These are phyloP conservation scores for Coniosporium uncinatum DNA, from an alignment of 2,329 filamentous ascomycete genomes.

Conservation along the genomic window DNA sequence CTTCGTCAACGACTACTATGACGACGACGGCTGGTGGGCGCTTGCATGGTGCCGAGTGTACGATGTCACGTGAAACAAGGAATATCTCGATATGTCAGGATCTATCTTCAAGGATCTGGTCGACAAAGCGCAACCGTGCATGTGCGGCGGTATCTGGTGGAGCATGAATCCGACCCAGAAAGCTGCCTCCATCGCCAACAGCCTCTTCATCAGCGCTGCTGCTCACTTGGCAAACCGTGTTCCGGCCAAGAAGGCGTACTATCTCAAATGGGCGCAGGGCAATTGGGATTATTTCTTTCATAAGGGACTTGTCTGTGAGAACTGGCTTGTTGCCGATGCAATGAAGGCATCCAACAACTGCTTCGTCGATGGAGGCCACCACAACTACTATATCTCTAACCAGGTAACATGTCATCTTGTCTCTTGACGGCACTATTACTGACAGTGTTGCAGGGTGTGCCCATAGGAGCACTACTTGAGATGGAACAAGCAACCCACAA, in stretches of 20 bases:
- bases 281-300: constrained; percentile 45
- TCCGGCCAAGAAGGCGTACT: constrained; percentile 26
- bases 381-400: constrained; percentile 37
- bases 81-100: constrained; percentile 40
- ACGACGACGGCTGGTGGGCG: constrained; percentile 45
- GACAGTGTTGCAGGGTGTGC: constrained; percentile 57
- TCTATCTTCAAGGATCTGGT: constrained; percentile 41
- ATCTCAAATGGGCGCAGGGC: constrained; percentile 37
- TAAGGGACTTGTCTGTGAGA: constrained; percentile 39
- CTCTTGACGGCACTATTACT: constrained; percentile 8
- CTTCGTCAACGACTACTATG: constrained; percentile 36
- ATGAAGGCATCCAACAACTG: no score
- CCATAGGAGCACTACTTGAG: constrained; percentile 52
- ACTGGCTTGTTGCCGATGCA: constrained; percentile 48
- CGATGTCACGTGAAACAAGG: constrained; percentile 37
- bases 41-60: constrained; percentile 49
- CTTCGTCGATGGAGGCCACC: no score
- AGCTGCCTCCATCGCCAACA: constrained; percentile 49
- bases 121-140: constrained; percentile 31
- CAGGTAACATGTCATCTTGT: constrained; percentile 21
- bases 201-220: constrained; percentile 48
- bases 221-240: constrained; percentile 49
- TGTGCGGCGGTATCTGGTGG: constrained; percentile 45
- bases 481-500: constrained; percentile 34
- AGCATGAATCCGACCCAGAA: constrained; percentile 19